A percentile compares a stretch with the other conserved stretches of the same genome.
phyloP scores from a whole-genome alignment of 352 stramenopile genomes.

The Phytophthora chlamydospora region DNA sequence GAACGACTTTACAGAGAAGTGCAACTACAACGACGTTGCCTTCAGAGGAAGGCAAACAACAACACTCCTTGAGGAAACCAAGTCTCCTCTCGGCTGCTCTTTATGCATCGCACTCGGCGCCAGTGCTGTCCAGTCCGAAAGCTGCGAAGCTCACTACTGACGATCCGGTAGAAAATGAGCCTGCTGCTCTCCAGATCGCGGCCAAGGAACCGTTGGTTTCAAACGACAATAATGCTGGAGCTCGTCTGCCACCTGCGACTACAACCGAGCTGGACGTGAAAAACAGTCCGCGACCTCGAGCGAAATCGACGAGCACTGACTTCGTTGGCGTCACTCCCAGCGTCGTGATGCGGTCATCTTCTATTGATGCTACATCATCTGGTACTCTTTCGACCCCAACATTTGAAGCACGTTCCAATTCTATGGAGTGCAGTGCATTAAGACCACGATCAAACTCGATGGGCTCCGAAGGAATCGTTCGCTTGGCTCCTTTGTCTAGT shows the following conservation, averaged over 20 bases:
- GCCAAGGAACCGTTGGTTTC: background rate
- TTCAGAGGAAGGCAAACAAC: slow-evolving; percentile 12
- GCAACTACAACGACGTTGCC: background rate
- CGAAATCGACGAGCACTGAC: slow-evolving; percentile 5
- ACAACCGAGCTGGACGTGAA: background rate
- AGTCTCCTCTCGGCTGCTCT: slow-evolving; percentile 7
- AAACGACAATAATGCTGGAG: background rate
- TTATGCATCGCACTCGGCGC: slow-evolving; percentile 20
- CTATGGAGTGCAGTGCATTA: background rate
- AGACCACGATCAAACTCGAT: slow-evolving; percentile 23
- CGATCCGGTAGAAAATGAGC: background rate
- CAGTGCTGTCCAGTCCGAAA: slow-evolving; percentile 17
- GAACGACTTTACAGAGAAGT: slow-evolving; percentile 16
- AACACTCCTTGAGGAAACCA: slow-evolving; percentile 1
- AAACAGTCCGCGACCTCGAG: slow-evolving; percentile 2
- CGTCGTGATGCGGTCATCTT: background rate
- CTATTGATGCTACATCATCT: background rate
- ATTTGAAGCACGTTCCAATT: background rate
- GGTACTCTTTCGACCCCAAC: background rate
- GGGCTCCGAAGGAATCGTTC: slow-evolving; percentile 5
- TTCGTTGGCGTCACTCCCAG: background rate
- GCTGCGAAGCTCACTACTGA: background rate
- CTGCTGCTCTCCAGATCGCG: background rate
- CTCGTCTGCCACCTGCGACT: background rate
- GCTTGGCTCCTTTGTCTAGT: slow-evolving; percentile 13